These are phyloP conservation scores for Lipomyces yamanashiensis DNA, from an alignment of 805 yeast species.

Conservation along the genomic window DNA sequence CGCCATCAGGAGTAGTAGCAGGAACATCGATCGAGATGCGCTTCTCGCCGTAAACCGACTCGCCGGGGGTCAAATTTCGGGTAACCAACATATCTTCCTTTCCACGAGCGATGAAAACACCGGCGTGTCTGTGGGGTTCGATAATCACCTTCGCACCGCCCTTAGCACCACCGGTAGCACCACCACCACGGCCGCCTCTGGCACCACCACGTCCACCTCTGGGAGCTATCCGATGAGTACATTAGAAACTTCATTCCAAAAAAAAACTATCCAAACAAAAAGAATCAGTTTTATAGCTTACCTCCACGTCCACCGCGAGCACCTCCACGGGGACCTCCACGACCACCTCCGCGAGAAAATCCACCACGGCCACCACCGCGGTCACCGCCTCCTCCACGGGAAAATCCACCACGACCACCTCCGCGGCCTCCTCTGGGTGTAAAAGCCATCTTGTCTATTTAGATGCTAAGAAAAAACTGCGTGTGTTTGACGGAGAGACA, in stretches of 20 bases:
- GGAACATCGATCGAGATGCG: slow-evolving; percentile 94
- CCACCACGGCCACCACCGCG: slow-evolving; percentile 47
- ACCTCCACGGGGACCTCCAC: slow-evolving; percentile 47
- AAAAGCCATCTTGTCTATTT: slow-evolving; percentile 63
- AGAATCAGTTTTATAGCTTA: background rate
- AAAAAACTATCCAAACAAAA: background rate
- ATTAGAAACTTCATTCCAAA: background rate
- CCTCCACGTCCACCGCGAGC: slow-evolving; percentile 11
- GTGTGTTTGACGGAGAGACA: background rate
- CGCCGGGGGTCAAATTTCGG: slow-evolving; percentile 97
- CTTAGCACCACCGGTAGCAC: slow-evolving; percentile 62
- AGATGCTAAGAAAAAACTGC: slow-evolving; percentile 42
- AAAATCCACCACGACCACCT: slow-evolving; percentile 61
- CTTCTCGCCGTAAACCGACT: slow-evolving; percentile 98
- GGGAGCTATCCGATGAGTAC: background rate
- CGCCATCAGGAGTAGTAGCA: slow-evolving; percentile 67
- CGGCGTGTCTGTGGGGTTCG: slow-evolving; percentile 97
- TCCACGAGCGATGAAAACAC: slow-evolving; percentile 98
- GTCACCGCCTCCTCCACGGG: slow-evolving; percentile 53
- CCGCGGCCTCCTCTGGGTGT: slow-evolving; percentile 60
- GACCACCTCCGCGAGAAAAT: slow-evolving; percentile 47
- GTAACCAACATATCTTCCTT: slow-evolving; percentile 98
- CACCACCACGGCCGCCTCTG: slow-evolving; percentile 59
- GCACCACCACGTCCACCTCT: slow-evolving; percentile 51
- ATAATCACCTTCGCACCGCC: slow-evolving; percentile 92